Conservation (phyloP, 495 filamentous ascomycete species). For the Neurospora sp. region DNA sequence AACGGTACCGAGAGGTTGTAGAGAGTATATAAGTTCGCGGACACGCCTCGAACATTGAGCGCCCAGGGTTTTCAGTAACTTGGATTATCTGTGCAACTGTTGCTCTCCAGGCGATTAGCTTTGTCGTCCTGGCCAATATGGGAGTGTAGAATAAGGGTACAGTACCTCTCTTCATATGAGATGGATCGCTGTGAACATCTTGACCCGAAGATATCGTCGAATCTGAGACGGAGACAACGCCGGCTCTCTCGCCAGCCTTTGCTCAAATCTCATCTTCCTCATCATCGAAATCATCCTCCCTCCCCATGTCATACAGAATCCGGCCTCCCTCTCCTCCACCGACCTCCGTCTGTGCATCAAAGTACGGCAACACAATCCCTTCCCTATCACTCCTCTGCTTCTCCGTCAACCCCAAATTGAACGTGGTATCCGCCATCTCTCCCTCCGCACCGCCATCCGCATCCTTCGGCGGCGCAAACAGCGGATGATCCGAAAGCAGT, state of each 20-base stretch:
- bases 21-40: background rate
- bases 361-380: slow-evolving; percentile 85
- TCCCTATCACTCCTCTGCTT: slow-evolving; percentile 78
- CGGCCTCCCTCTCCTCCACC: slow-evolving; percentile 73
- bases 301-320: slow-evolving; percentile 93
- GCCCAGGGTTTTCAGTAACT: background rate
- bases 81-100: background rate
- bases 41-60: background rate
- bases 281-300: slow-evolving; percentile 96
- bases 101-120: background rate
- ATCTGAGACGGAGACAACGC: background rate
- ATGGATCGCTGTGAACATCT: background rate
- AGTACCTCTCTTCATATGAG: background rate
- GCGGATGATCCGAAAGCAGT: slow-evolving; percentile 68
- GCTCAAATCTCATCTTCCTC: slow-evolving; percentile 91
- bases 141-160: background rate
- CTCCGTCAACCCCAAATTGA: slow-evolving; percentile 80
- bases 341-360: slow-evolving; percentile 78
- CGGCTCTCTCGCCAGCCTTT: background rate
- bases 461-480: slow-evolving; percentile 44
- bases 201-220: background rate
- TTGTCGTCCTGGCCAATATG: background rate
- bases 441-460: slow-evolving; percentile 31
- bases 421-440: slow-evolving; percentile 55
- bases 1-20: no score